A percentile compares a stretch with the other conserved stretches of the same genome.
Evolutionary conservation across 805 yeast species (phyloP).

Genomic region (Vanderwaltozyma yarrowii): DNA sequence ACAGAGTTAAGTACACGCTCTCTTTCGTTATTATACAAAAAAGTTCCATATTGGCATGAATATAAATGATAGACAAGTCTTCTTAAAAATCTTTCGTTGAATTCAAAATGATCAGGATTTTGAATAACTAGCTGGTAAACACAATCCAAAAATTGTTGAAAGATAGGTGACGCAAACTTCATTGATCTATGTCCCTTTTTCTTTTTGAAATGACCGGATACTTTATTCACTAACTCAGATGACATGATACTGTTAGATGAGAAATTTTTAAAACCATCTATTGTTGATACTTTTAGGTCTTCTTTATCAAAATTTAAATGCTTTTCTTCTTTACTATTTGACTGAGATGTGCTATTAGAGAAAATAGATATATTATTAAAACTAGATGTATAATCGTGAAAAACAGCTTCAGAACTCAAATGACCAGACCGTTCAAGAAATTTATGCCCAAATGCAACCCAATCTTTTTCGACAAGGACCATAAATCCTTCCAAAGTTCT

Average conservation of each 20-base stretch:
- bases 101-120: conserved; percentile 67
- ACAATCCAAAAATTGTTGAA: conserved; percentile 89
- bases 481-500: conserved; percentile 85
- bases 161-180: conserved; percentile 76
- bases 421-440: conserved; percentile 79
- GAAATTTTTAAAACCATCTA: conserved; percentile 1
- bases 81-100: conserved; percentile 78
- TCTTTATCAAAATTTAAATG: conserved; percentile 1
- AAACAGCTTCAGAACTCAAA: conserved; percentile 43
- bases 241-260: conserved; percentile 1
- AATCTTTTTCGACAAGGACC: conserved; percentile 80
- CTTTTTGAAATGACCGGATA: conserved; percentile 6
- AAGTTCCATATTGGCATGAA: conserved; percentile 93
- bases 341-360: neutral
- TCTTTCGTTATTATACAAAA: conserved; percentile 62
- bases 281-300: neutral
- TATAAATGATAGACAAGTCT: conserved; percentile 78
- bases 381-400: conserved; percentile 30
- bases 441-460: conserved; percentile 91
- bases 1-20: conserved; percentile 43
- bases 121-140: conserved; percentile 71
- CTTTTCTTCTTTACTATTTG: neutral
- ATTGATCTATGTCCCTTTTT: conserved; percentile 31
- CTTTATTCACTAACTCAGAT: conserved; percentile 1
- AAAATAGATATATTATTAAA: conserved; percentile 1